These are phyloP conservation scores for Tetratostichococcus sp. DNA, from an alignment of 139 green algal species.

Conservation along the genomic window DNA sequence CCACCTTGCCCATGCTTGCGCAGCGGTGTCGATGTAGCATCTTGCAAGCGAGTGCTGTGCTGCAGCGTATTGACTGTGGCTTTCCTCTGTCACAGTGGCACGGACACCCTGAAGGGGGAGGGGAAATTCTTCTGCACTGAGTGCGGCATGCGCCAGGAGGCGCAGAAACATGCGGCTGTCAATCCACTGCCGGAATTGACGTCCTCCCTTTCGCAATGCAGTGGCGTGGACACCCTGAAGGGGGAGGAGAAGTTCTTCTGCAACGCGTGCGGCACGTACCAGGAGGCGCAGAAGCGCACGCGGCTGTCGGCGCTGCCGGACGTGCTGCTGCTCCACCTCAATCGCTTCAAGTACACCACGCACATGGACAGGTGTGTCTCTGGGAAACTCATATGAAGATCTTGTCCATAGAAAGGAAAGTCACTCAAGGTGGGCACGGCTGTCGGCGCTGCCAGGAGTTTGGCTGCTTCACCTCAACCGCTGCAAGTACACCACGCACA, in stretches of 20 bases:
- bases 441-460: background rate
- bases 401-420: background rate
- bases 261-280: slow-evolving; percentile 84
- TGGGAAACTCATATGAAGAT: too few species aligned
- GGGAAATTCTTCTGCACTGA: background rate
- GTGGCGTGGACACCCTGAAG: slow-evolving; percentile 75
- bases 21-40: too few species aligned
- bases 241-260: slow-evolving; percentile 95
- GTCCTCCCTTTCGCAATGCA: slow-evolving; percentile 26
- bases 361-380: slow-evolving; percentile 39
- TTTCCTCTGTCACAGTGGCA: background rate
- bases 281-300: slow-evolving; percentile 86
- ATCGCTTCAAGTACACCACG: slow-evolving; percentile 95
- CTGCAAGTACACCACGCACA: slow-evolving; percentile 62
- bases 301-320: slow-evolving; percentile 50
- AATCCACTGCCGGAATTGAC: too few species aligned
- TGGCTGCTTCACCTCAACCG: background rate
- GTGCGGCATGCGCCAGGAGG: background rate
- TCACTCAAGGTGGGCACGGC: too few species aligned
- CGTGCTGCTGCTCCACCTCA: slow-evolving; percentile 92
- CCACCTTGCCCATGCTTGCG: too few species aligned
- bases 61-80: too few species aligned
- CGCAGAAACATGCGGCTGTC: background rate
- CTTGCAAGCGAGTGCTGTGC: too few species aligned
- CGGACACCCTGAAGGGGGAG: background rate